Conservation (phyloP, 139 green algal species). For the Chlorella sp. region DNA sequence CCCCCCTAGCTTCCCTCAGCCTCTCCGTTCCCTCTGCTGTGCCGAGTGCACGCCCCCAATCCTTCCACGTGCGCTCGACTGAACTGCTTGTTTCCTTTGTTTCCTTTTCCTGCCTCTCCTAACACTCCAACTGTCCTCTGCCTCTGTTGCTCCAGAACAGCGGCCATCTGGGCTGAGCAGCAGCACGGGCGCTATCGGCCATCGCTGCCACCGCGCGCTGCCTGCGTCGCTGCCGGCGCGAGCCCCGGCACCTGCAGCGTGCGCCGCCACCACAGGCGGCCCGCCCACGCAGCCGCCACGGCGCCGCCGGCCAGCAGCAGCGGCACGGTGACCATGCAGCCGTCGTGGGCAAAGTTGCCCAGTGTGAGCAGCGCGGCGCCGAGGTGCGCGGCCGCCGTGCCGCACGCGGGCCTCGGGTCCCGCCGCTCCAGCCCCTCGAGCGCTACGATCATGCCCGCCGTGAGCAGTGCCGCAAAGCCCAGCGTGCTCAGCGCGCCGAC, state of each 20-base stretch:
- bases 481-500: conserved; percentile 46
- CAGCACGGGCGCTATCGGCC: not conserved
- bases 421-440: conserved; percentile 32
- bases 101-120: too few species aligned
- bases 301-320: conserved; percentile 24
- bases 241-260: not conserved
- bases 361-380: conserved; percentile 38
- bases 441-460: conserved; percentile 50
- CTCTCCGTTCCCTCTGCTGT: too few species aligned
- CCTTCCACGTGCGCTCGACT: too few species aligned
- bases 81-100: too few species aligned
- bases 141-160: too few species aligned
- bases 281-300: conserved; percentile 3
- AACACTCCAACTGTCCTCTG: too few species aligned
- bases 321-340: conserved; percentile 36
- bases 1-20: too few species aligned
- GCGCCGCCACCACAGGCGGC: conserved; percentile 15
- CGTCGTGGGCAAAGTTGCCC: conserved; percentile 28
- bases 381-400: conserved; percentile 10
- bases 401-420: not conserved
- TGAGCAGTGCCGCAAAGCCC: conserved; percentile 55
- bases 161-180: not conserved
- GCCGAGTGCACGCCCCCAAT: too few species aligned
- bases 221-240: not conserved
- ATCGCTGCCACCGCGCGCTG: not conserved